Conservation (phyloP, 768 basidiomycete species). For the Rhodotorula kratochvilovae region DNA sequence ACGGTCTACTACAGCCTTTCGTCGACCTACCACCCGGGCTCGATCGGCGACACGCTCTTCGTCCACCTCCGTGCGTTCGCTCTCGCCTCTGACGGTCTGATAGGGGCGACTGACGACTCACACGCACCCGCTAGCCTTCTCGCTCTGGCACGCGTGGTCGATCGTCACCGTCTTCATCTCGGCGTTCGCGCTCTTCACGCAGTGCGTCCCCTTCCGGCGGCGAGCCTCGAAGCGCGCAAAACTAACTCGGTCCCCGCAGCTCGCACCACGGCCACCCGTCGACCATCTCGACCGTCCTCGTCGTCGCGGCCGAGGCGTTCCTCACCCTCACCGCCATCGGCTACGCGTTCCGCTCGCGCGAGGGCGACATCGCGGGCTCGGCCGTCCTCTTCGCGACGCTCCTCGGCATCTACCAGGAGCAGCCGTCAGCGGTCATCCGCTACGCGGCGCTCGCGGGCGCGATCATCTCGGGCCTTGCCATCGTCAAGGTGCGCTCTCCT, state of each 20-base stretch:
- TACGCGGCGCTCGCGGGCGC: constrained; percentile 83
- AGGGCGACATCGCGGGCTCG: constrained; percentile 88
- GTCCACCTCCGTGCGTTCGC: constrained; percentile 65
- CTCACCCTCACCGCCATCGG: constrained; percentile 51
- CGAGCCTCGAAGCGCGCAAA: not conserved
- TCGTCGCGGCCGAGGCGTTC: constrained; percentile 60
- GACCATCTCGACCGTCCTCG: constrained; percentile 85
- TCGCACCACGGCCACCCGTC: constrained; percentile 41
- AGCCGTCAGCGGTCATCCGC: constrained; percentile 69
- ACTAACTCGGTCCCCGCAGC: not conserved
- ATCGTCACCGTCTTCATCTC: constrained; percentile 76
- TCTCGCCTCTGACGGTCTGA: too few species aligned
- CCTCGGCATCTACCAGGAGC: constrained; percentile 66
- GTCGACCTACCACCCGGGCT: constrained; percentile 68
- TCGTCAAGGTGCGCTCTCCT: constrained; percentile 64
- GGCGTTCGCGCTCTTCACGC: constrained; percentile 72
- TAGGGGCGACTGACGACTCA: too few species aligned
- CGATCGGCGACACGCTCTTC: constrained; percentile 57
- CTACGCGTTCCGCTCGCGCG: constrained; percentile 82
- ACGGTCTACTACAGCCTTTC: constrained; percentile 73
- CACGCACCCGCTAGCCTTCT: too few species aligned
- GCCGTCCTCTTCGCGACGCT: constrained; percentile 90
- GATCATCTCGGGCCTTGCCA: constrained; percentile 76
- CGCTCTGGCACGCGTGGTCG: constrained; percentile 74
- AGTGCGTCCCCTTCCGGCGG: not conserved